Percentiles rank a stretch among this genome's conserved stretches.
Conservation (phyloP, 805 yeast species). For the Saturnispora quitensis region DNA sequence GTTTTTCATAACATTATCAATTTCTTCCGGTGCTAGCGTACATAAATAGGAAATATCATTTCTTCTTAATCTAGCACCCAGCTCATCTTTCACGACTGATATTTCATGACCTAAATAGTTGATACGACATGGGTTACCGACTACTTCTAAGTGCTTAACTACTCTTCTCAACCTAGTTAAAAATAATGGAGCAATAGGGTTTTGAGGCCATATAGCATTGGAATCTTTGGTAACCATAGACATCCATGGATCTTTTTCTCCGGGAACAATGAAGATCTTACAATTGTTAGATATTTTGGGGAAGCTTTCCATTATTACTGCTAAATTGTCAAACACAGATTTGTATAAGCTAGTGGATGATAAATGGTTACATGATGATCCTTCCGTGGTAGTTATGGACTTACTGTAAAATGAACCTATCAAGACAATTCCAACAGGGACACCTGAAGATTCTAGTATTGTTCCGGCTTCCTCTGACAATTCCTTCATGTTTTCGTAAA, state of each 20-base stretch:
- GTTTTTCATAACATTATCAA: conserved; percentile 10
- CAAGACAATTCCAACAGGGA: conserved; percentile 50
- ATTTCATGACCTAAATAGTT: conserved; percentile 81
- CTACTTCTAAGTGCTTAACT: conserved; percentile 42
- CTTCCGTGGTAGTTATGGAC: conserved; percentile 50
- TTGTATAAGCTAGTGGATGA: conserved; percentile 52
- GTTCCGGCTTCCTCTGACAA: conserved; percentile 12
- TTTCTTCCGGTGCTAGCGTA: conserved; percentile 16
- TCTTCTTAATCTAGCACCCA: conserved; percentile 60
- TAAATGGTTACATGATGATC: conserved; percentile 38
- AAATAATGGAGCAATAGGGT: conserved; percentile 61
- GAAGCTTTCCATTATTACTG: conserved; percentile 50
- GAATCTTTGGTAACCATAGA: conserved; percentile 59
- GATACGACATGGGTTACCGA: conserved; percentile 72
- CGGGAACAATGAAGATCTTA: conserved; percentile 72
- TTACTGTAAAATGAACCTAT: conserved; percentile 70
- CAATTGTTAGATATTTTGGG: conserved; percentile 44
- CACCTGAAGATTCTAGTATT: conserved; percentile 9
- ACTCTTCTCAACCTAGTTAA: conserved; percentile 56
- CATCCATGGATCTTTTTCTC: conserved; percentile 91
- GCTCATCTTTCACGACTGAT: conserved; percentile 62
- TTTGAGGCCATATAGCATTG: conserved; percentile 59
- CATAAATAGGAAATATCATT: conserved; percentile 50
- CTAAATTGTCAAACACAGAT: conserved; percentile 63
- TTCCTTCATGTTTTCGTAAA: conserved; percentile 14